Conservation (phyloP, 2,329 filamentous ascomycete species). For the Trichoderma brevicompactum region DNA sequence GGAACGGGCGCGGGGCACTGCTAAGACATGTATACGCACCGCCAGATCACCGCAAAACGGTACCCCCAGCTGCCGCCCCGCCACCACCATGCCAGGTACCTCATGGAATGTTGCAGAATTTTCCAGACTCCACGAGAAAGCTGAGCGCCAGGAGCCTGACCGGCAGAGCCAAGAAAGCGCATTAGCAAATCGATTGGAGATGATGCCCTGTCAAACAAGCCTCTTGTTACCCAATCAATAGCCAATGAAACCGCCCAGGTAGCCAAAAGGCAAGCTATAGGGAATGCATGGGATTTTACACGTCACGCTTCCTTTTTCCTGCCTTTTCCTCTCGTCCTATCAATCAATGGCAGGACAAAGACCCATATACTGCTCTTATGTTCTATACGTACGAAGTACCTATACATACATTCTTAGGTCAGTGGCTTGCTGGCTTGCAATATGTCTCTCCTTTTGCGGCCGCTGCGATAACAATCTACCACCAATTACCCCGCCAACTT, state of each 20-base stretch:
- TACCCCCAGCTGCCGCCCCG: slow-evolving; percentile 31
- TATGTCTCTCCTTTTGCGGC: no score
- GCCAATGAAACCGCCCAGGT: not conserved
- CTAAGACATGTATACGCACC: slow-evolving; percentile 18
- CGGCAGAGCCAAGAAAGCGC: not conserved
- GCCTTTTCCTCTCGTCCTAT: no score
- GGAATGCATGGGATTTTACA: no score
- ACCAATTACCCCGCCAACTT: not conserved
- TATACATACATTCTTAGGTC: no score
- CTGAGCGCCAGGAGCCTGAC: slow-evolving; percentile 3
- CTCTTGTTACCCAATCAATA: not conserved
- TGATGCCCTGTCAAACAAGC: not conserved
- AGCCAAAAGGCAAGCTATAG: not conserved
- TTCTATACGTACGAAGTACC: no score
- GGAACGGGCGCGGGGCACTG: slow-evolving; percentile 20
- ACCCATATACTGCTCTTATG: no score
- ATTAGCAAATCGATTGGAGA: not conserved
- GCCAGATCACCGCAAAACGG: not conserved
- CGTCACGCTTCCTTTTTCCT: no score
- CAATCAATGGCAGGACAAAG: no score
- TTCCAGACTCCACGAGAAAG: slow-evolving; percentile 33
- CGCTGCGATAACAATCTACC: not conserved
- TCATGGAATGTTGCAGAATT: slow-evolving; percentile 37
- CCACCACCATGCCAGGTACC: slow-evolving; percentile 29
- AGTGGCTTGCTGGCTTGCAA: no score